Base-by-base conservation (phyloP, 345 rosid genomes). In the Geranium rotundifolium region DNA sequence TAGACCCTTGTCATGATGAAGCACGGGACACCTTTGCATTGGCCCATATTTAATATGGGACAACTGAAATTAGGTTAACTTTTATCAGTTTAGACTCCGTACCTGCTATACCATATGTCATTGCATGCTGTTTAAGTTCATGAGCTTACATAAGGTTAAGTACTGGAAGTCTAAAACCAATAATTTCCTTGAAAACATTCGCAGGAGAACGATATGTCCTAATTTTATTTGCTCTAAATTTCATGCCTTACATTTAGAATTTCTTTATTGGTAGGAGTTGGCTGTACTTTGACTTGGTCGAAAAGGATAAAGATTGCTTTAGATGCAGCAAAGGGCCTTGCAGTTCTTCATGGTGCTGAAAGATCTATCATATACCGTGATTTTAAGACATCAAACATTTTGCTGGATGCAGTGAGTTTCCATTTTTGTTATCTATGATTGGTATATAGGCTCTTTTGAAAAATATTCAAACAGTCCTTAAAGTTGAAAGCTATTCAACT, bases 341-440 rank as follows among this genome's bases (percentile, higher is more conserved):
- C 95, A 37, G 81, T 77, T 84, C 99, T 95, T 78, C 99, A 90
- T 74, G 88, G 87, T 68, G 95, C 96, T 16, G 92, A 86, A 72
- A 80, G 95, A 61, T 81, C 95, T 14, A 67, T 95, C 69, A 95
- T 95, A 64, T 95, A 95, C 79, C 96, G 99, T 15, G 99, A 95
- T 74, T 82, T 95, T 79, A 95, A 95, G 86, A 85, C 96, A 59
- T 92, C 99, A 57, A 95, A 95, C 75, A 79, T 95, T 85, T 83
- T 95, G 77, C 83, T 93, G 62, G 96, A 88, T 69, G 77, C 60
- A 79, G 97, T 88, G 63, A 69, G 87, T 77, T 58, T 29, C 46
- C 52, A 3, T 14, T 46, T 46, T 14, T 46, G 41, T 14, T 46
- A 46, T 3, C 0, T 46, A 46, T 46, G 16, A 9, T 46, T 46